Conservation (phyloP, 495 filamentous ascomycete genomes). For the Venustampulla echinocandica region DNA sequence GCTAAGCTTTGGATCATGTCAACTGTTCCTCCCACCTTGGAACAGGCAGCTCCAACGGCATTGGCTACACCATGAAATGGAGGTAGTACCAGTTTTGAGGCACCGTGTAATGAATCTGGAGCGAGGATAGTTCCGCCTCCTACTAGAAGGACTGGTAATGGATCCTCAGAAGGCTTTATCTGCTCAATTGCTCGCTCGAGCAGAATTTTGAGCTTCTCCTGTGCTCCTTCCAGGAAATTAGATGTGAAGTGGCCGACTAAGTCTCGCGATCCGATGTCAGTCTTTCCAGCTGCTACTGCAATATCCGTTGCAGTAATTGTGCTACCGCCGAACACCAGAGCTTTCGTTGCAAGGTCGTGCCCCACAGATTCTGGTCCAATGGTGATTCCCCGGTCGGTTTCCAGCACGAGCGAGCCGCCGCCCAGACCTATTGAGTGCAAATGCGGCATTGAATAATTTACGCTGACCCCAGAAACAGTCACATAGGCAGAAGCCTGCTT, state of each 20-base stretch:
- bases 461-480: conserved; percentile 40
- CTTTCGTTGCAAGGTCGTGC: conserved; percentile 29
- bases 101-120: conserved; percentile 27
- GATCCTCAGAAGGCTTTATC: conserved; percentile 40
- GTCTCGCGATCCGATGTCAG: conserved; percentile 30
- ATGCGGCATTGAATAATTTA: conserved; percentile 45
- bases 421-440: conserved; percentile 44
- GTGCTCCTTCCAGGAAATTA: conserved; percentile 25
- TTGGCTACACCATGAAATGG: conserved; percentile 41
- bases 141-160: conserved; percentile 39
- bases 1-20: conserved; percentile 31
- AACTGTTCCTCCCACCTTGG: conserved; percentile 30
- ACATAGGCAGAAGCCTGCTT: conserved; percentile 42
- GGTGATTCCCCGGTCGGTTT: conserved; percentile 22
- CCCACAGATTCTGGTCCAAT: conserved; percentile 42
- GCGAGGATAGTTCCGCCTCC: conserved; percentile 33
- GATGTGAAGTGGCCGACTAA: conserved; percentile 22
- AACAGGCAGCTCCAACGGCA: conserved; percentile 42
- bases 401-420: conserved; percentile 38
- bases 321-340: conserved; percentile 42
- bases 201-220: conserved; percentile 28
- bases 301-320: conserved; percentile 42
- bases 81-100: conserved; percentile 31
- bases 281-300: conserved; percentile 30
- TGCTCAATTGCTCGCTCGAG: conserved; percentile 40